Percentiles rank a stretch among this genome's conserved stretches.
Conservation (phyloP, 495 filamentous ascomycete species). For the Penicillium psychrofluorescens region DNA sequence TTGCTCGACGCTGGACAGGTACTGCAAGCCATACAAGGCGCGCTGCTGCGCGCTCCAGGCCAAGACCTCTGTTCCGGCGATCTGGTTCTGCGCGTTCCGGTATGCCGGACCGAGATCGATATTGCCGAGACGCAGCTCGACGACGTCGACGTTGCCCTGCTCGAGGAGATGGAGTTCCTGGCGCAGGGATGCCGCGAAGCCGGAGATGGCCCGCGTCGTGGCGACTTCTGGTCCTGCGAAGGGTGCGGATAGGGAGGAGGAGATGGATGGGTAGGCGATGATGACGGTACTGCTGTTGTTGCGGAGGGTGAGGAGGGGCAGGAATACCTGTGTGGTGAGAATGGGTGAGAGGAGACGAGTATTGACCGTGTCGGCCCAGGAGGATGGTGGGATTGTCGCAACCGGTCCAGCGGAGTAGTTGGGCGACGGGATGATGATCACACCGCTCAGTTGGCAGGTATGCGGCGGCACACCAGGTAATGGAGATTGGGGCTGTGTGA, state of each 20-base stretch:
- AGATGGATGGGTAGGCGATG: slow-evolving; percentile 77
- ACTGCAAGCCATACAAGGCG: slow-evolving; percentile 33
- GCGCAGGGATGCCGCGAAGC: slow-evolving; percentile 69
- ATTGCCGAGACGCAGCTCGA: slow-evolving; percentile 78
- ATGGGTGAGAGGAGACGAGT: slow-evolving; percentile 89
- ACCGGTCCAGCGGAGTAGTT: slow-evolving; percentile 67
- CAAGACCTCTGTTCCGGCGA: slow-evolving; percentile 53
- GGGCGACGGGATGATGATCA: slow-evolving; percentile 62
- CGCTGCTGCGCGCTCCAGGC: slow-evolving; percentile 55
- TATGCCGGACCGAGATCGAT: slow-evolving; percentile 58
- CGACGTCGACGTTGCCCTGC: slow-evolving; percentile 57
- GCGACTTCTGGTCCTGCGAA: slow-evolving; percentile 79
- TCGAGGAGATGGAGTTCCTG: slow-evolving; percentile 58
- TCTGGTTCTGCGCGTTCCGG: slow-evolving; percentile 30
- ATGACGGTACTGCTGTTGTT: slow-evolving; percentile 54
- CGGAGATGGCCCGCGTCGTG: slow-evolving; percentile 67
- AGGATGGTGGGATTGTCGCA: slow-evolving; percentile 70
- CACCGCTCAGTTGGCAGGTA: slow-evolving; percentile 63
- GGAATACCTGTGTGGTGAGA: slow-evolving; percentile 75
- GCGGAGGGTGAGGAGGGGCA: slow-evolving; percentile 62
- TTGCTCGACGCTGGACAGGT: slow-evolving; percentile 38
- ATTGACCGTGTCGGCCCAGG: slow-evolving; percentile 85
- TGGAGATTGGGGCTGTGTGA: slow-evolving; percentile 64
- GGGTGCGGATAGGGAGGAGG: slow-evolving; percentile 72
- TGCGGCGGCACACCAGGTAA: slow-evolving; percentile 65